Evolutionary conservation across 345 rosid species (phyloP).

Genomic region (Garcia nutans): DNA sequence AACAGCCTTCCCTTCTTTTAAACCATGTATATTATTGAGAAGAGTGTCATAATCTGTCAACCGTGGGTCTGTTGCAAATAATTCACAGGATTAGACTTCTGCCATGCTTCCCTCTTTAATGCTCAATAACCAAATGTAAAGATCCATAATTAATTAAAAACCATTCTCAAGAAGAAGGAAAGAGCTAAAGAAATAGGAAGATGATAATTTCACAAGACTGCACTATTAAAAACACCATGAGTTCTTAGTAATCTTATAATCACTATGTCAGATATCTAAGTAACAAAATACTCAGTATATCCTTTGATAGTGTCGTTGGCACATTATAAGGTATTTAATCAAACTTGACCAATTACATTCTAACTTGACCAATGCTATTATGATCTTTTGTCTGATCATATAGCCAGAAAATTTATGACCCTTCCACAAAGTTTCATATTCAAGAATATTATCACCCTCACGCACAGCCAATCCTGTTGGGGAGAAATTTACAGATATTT

Average conservation of each 20-base stretch:
- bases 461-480: no score
- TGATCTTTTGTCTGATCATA: neutral
- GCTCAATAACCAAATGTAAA: neutral
- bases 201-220: neutral
- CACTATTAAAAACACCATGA: neutral
- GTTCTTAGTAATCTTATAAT: neutral
- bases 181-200: constrained; percentile 1
- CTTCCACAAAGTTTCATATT: neutral
- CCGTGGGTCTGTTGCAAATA: constrained; percentile 75
- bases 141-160: constrained; percentile 2
- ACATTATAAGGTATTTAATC: neutral
- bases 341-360: neutral
- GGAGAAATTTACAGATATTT: no score
- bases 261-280: neutral
- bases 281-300: neutral
- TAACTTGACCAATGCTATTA: neutral
- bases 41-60: constrained; percentile 91
- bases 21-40: constrained; percentile 77
- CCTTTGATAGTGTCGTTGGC: neutral
- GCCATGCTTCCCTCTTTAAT: constrained; percentile 16
- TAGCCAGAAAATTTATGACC: neutral
- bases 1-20: constrained; percentile 81
- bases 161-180: constrained; percentile 16
- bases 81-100: constrained; percentile 30
- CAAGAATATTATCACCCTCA: neutral